A percentile compares a stretch with the other conserved stretches of the same genome.
phyloP scores from a whole-genome alignment of 1,139 yeast species.

The Magnusiomyces clavatus region DNA sequence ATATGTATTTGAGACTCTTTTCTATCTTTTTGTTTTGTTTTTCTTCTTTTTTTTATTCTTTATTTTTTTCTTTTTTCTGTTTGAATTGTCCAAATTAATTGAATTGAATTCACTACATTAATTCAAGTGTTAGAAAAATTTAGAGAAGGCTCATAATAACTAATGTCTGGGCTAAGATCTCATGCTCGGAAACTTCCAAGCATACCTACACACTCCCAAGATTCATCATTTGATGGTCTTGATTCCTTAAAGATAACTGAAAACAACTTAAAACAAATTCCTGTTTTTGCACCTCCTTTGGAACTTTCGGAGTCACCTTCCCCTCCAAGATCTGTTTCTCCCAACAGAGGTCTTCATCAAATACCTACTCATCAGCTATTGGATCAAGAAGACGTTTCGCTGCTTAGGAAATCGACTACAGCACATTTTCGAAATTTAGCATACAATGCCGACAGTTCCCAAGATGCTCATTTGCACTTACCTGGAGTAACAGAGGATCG shows the following conservation, averaged over 20 bases:
- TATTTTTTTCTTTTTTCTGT: background rate
- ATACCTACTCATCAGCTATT: conserved; percentile 1
- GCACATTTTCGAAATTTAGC: conserved; percentile 12
- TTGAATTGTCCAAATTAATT: background rate
- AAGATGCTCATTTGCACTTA: conserved; percentile 9
- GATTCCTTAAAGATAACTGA: too few species aligned
- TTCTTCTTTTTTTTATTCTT: background rate
- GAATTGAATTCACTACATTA: background rate
- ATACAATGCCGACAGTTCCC: conserved; percentile 6
- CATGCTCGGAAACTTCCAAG: too few species aligned
- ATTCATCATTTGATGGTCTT: too few species aligned
- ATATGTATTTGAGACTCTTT: background rate
- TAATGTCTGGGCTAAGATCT: too few species aligned
- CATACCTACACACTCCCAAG: too few species aligned
- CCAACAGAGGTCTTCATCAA: background rate
- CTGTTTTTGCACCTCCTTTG: too few species aligned
- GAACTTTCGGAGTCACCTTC: background rate
- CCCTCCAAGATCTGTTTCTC: background rate
- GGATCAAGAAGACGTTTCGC: conserved; percentile 10
- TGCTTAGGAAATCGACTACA: conserved; percentile 11
- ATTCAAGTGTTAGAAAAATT: too few species aligned
- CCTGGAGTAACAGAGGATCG: conserved; percentile 27
- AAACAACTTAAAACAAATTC: too few species aligned
- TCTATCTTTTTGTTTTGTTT: background rate
- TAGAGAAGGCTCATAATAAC: too few species aligned